These are phyloP conservation scores for Neckera pumila DNA, from an alignment of 225 moss, liverwort and hornwort genomes.

Conservation along the genomic window DNA sequence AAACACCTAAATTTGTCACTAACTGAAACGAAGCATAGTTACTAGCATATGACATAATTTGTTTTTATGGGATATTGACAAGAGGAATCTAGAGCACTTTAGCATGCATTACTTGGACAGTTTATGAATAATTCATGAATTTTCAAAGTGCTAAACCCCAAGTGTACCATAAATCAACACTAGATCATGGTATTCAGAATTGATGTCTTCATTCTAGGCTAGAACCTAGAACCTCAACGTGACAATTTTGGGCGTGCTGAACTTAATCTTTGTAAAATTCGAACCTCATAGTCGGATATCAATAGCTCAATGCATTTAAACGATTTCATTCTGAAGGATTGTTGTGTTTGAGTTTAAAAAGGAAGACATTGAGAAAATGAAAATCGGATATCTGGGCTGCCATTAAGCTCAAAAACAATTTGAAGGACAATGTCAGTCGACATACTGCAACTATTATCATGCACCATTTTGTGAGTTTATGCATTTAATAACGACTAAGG, in stretches of 20 bases:
- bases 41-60: not conserved
- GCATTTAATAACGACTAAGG: not conserved
- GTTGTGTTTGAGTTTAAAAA: not conserved
- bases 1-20: not conserved
- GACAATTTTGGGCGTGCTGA: not conserved
- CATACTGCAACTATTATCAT: not conserved
- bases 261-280: not conserved
- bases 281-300: not conserved
- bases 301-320: not conserved
- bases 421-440: not conserved
- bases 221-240: not conserved
- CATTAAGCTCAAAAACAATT: not conserved
- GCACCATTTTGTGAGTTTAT: not conserved
- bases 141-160: not conserved
- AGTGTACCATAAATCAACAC: not conserved
- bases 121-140: not conserved
- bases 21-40: not conserved
- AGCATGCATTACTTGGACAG: not conserved
- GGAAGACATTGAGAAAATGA: not conserved
- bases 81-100: not conserved
- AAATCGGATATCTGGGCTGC: not conserved
- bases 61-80: not conserved
- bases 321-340: not conserved
- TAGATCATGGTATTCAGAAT: not conserved
- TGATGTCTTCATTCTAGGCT: not conserved